A percentile compares a stretch with the other conserved stretches of the same genome.
Evolutionary conservation across 2,329 filamentous ascomycete genomes (phyloP).

Genomic region (Colletotrichum noveboracense): DNA sequence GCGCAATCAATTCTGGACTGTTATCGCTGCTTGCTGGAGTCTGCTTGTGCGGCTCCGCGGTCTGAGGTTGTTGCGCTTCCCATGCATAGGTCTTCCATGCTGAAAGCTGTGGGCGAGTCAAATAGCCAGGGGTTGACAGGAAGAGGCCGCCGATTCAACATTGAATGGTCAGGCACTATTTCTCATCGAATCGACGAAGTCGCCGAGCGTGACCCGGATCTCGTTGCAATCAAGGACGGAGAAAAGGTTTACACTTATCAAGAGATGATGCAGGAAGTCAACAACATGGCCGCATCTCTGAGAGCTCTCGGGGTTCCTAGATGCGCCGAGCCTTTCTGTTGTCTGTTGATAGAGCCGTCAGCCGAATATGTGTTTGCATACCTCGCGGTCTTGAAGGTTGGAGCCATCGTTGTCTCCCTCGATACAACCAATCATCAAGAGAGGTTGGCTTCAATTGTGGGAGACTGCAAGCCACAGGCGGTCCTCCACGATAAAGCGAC

Average conservation of each 20-base stretch:
- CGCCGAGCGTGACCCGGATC: neutral
- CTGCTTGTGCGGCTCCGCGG: neutral
- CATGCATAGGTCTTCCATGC: neutral
- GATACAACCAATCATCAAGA: neutral
- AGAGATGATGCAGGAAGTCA: neutral
- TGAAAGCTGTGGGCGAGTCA: neutral
- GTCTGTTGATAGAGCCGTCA: neutral
- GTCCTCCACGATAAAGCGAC: neutral
- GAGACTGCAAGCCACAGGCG: neutral
- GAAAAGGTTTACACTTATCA: neutral
- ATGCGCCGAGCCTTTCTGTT: slow-evolving; percentile 29
- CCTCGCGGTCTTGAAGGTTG: slow-evolving; percentile 45
- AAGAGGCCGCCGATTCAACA: neutral
- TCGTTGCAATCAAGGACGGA: neutral
- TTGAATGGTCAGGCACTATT: neutral
- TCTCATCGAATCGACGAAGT: neutral
- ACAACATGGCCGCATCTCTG: slow-evolving; percentile 8
- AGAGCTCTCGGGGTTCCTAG: slow-evolving; percentile 40
- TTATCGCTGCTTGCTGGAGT: neutral
- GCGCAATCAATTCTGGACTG: neutral
- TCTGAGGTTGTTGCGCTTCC: neutral
- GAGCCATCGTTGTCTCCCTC: slow-evolving; percentile 44
- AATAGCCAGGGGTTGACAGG: neutral
- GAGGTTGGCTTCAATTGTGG: neutral
- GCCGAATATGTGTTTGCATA: slow-evolving; percentile 40